phyloP scores from a whole-genome alignment of 2,329 filamentous ascomycete species.

The Thielaviopsis cerberus region DNA sequence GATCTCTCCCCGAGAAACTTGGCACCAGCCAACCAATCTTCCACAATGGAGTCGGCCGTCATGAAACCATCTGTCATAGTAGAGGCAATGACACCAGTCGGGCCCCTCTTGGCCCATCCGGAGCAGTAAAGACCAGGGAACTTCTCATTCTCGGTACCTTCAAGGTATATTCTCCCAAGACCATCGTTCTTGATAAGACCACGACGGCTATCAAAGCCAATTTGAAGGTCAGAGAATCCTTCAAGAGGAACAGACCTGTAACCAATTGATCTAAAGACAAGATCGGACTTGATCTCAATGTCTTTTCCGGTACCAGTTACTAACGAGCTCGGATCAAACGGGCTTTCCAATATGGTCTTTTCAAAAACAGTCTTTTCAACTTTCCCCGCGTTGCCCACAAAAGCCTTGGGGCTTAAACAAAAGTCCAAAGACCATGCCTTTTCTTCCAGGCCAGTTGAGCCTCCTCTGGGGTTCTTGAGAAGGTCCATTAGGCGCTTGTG shows the following conservation, averaged over 20 bases:
- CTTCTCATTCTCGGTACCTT: slow-evolving; percentile 17
- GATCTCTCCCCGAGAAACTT: slow-evolving; percentile 20
- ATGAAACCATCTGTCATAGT: slow-evolving; percentile 91
- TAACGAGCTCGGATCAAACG: slow-evolving; percentile 32
- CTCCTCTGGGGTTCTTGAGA: slow-evolving; percentile 40
- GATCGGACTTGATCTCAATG: slow-evolving; percentile 39
- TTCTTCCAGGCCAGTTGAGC: slow-evolving; percentile 28
- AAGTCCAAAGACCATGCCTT: slow-evolving; percentile 77
- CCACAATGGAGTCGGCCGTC: slow-evolving; percentile 64
- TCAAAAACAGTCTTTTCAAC: slow-evolving; percentile 53
- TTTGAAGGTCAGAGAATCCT: slow-evolving; percentile 53
- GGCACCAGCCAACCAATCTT: slow-evolving; percentile 45
- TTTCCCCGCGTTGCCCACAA: slow-evolving; percentile 34
- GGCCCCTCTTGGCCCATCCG: slow-evolving; percentile 89
- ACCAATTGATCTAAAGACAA: slow-evolving; percentile 86
- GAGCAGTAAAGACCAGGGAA: slow-evolving; percentile 69
- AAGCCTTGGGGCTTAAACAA: slow-evolving; percentile 57
- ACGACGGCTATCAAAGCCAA: slow-evolving; percentile 55
- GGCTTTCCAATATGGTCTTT: slow-evolving; percentile 36
- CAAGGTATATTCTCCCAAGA: slow-evolving; percentile 44
- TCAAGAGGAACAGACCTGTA: slow-evolving; percentile 68
- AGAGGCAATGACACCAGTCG: slow-evolving; percentile 85
- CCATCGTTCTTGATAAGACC: slow-evolving; percentile 74
- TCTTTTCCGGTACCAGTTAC: slow-evolving; percentile 31
- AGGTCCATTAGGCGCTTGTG: slow-evolving; percentile 64